Percentiles rank a stretch among this genome's conserved stretches.
phyloP scores from a whole-genome alignment of 495 filamentous ascomycete genomes.

The Coniosporium apollinis region DNA sequence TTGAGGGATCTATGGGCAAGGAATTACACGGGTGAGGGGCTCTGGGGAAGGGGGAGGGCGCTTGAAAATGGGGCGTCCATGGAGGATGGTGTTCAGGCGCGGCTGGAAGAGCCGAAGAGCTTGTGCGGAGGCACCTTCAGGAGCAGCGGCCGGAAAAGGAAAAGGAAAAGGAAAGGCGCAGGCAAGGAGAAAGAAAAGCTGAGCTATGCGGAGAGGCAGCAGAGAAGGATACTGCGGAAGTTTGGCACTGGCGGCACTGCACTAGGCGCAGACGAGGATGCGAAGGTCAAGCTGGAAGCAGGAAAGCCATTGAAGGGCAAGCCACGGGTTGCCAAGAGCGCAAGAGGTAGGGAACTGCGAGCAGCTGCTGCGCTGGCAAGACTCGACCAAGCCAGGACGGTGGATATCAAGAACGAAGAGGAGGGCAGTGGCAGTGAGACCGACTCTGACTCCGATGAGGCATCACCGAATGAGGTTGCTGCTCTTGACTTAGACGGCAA shows the following conservation, averaged over 20 bases:
- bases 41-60: slow-evolving; percentile 53
- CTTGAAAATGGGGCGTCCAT: slow-evolving; percentile 42
- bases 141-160: slow-evolving; percentile 30
- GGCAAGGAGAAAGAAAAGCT: slow-evolving; percentile 27
- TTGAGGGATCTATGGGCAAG: slow-evolving; percentile 46
- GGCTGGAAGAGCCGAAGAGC: slow-evolving; percentile 40
- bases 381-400: slow-evolving; percentile 42
- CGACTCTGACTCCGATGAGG: slow-evolving; percentile 17
- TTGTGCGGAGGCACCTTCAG: slow-evolving; percentile 56
- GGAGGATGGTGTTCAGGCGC: slow-evolving; percentile 30
- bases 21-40: slow-evolving; percentile 55
- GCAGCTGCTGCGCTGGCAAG: slow-evolving; percentile 61
- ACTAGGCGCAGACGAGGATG: slow-evolving; percentile 47
- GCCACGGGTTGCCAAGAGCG: slow-evolving; percentile 53
- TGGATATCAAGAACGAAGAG: slow-evolving; percentile 22
- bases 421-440: slow-evolving; percentile 7
- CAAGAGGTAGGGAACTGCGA: slow-evolving; percentile 53
- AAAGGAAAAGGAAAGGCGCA: slow-evolving; percentile 22
- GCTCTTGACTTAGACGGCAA: slow-evolving; percentile 41
- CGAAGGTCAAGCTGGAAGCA: slow-evolving; percentile 45
- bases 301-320: slow-evolving; percentile 42
- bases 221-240: slow-evolving; percentile 51
- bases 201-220: slow-evolving; percentile 43
- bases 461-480: slow-evolving; percentile 3
- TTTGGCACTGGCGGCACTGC: slow-evolving; percentile 51